Conservation (phyloP, 345 rosid genomes). For the Arabidopsis suecica region DNA sequence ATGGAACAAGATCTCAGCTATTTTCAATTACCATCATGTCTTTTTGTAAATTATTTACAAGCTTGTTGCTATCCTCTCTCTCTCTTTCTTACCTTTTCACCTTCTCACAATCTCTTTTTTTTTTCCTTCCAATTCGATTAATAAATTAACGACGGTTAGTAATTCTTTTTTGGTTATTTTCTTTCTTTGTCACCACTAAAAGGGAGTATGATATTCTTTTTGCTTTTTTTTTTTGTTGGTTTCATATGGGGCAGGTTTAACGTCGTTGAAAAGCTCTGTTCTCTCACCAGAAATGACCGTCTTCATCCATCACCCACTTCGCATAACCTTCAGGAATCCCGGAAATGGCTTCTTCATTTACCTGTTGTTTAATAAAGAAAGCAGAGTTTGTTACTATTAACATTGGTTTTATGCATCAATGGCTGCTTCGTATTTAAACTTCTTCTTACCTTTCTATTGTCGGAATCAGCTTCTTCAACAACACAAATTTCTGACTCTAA, state of each 20-base stretch:
- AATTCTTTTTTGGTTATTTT: slow-evolving; percentile 24
- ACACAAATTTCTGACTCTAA: slow-evolving; percentile 50
- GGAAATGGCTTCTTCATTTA: slow-evolving; percentile 46
- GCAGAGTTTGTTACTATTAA: slow-evolving; percentile 6
- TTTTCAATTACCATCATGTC: slow-evolving; percentile 6
- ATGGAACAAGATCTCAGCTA: slow-evolving; percentile 20
- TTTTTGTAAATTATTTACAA: slow-evolving; percentile 31
- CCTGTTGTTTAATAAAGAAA: slow-evolving; percentile 42
- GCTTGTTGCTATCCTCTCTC: slow-evolving; percentile 1
- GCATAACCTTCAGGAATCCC: slow-evolving; percentile 56
- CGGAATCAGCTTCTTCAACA: slow-evolving; percentile 55
- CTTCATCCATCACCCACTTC: slow-evolving; percentile 77
- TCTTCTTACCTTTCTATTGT: slow-evolving; percentile 55
- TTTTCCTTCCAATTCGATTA: slow-evolving; percentile 1
- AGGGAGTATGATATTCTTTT: neutral
- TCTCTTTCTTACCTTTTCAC: neutral
- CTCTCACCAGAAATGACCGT: slow-evolving; percentile 44
- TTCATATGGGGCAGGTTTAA: neutral
- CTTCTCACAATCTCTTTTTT: too few species aligned
- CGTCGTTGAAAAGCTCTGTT: neutral
- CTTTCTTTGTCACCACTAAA: slow-evolving; percentile 36
- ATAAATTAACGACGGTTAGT: slow-evolving; percentile 36
- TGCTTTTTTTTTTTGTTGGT: neutral
- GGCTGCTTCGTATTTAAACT: neutral
- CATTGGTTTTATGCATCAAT: slow-evolving; percentile 11